Evolutionary conservation across 306 rosid species (phyloP).

Genomic region (Castanopsis chinensis): DNA sequence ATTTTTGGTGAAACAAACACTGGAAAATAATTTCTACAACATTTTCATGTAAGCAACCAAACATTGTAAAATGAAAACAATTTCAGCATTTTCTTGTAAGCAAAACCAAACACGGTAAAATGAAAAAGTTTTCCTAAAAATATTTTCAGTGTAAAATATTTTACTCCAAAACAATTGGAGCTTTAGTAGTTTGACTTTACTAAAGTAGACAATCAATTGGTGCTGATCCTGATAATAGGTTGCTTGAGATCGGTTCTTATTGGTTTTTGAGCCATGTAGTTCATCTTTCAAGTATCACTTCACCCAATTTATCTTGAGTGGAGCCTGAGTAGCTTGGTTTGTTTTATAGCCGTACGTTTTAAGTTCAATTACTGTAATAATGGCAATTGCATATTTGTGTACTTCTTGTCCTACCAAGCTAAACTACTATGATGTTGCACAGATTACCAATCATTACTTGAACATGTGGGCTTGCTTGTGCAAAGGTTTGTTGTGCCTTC

Average conservation of each 20-base stretch:
- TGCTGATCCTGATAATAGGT: slow-evolving; percentile 2
- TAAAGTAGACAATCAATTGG: background rate
- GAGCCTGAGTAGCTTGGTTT: slow-evolving; percentile 1
- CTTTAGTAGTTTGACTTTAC: background rate
- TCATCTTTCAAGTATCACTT: background rate
- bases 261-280: background rate
- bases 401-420: slow-evolving; percentile 12
- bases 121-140: too few relatives aligned
- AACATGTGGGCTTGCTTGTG: slow-evolving; percentile 46
- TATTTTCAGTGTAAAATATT: too few relatives aligned
- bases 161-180: background rate
- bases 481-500: slow-evolving; percentile 38
- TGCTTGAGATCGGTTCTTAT: slow-evolving; percentile 1
- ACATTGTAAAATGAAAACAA: too few relatives aligned
- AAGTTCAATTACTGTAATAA: background rate
- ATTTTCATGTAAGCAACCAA: too few relatives aligned
- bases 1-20: too few relatives aligned
- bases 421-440: slow-evolving; percentile 30
- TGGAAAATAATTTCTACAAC: too few relatives aligned
- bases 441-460: slow-evolving; percentile 66
- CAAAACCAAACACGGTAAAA: too few relatives aligned
- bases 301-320: background rate
- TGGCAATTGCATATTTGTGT: background rate
- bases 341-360: background rate
- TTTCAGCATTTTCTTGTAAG: too few relatives aligned